A percentile compares a stretch with the other conserved stretches of the same genome.
Conservation (phyloP, 352 stramenopile genomes). For the Phytophthora crassamura region DNA sequence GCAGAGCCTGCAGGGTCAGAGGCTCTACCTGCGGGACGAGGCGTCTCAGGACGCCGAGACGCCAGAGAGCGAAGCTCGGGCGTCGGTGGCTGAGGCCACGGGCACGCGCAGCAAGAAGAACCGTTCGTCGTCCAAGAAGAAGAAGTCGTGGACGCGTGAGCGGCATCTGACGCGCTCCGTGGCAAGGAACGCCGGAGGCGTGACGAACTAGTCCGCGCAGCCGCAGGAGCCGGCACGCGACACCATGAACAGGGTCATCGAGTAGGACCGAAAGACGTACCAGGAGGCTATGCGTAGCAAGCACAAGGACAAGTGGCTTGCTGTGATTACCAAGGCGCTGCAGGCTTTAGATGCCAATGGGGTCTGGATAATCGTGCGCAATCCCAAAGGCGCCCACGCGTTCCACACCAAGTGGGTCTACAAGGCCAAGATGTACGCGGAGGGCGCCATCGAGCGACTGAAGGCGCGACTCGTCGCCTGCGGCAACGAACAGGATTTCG, state of each 20-base stretch:
- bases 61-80: no score
- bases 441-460: conserved; percentile 22
- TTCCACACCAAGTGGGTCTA: conserved; percentile 35
- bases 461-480: conserved; percentile 30
- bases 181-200: not conserved
- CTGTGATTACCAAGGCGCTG: conserved; percentile 2
- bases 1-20: conserved; percentile 6
- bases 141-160: conserved; percentile 4
- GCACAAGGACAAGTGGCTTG: not conserved
- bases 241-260: not conserved
- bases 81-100: not conserved
- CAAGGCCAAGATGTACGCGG: conserved; percentile 26
- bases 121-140: not conserved
- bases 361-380: not conserved
- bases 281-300: conserved; percentile 6
- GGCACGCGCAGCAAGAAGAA: not conserved
- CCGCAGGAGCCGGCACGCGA: not conserved
- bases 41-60: no score
- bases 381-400: not conserved
- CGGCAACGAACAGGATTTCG: conserved; percentile 24
- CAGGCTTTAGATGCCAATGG: conserved; percentile 14
- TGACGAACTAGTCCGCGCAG: not conserved
- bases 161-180: not conserved
- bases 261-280: conserved; percentile 13
- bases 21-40: not conserved